phyloP scores from a whole-genome alignment of 1,284 basidiomycete species.

The Puccinia novopanici region DNA sequence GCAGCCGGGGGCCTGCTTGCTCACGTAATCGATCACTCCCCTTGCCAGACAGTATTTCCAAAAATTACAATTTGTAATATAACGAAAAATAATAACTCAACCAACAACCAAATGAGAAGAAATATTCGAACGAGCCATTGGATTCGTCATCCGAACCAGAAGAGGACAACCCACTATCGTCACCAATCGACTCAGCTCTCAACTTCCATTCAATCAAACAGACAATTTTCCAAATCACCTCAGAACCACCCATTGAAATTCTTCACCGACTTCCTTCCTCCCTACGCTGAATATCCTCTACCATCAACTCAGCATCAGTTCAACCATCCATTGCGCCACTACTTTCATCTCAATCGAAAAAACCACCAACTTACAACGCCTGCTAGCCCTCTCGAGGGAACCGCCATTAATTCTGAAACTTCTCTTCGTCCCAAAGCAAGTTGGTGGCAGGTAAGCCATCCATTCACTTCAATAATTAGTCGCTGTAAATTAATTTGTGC shows the following conservation, averaged over 20 bases:
- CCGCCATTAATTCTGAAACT: background rate
- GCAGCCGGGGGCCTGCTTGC: background rate
- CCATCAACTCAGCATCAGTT: background rate
- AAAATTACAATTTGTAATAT: background rate
- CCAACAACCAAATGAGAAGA: constrained; percentile 21
- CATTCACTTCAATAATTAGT: background rate
- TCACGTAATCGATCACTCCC: background rate
- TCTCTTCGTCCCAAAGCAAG: background rate
- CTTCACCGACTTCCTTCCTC: constrained; percentile 4
- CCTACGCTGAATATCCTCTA: background rate
- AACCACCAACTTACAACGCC: constrained; percentile 1
- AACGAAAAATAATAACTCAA: background rate
- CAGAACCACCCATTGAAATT: constrained; percentile 28
- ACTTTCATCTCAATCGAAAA: constrained; percentile 1
- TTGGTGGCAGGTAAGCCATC: constrained; percentile 24
- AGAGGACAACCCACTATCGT: background rate
- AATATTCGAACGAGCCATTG: background rate
- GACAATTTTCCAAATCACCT: background rate
- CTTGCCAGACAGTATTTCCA: too few species aligned
- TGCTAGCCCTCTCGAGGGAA: background rate
- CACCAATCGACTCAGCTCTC: background rate
- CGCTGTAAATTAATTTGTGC: too few species aligned
- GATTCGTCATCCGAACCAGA: constrained; percentile 22
- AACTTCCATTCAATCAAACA: background rate
- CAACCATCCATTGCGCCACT: constrained; percentile 1